These are phyloP conservation scores for Knoxdaviesia proteae DNA, from an alignment of 2,329 filamentous ascomycete genomes.

Conservation along the genomic window DNA sequence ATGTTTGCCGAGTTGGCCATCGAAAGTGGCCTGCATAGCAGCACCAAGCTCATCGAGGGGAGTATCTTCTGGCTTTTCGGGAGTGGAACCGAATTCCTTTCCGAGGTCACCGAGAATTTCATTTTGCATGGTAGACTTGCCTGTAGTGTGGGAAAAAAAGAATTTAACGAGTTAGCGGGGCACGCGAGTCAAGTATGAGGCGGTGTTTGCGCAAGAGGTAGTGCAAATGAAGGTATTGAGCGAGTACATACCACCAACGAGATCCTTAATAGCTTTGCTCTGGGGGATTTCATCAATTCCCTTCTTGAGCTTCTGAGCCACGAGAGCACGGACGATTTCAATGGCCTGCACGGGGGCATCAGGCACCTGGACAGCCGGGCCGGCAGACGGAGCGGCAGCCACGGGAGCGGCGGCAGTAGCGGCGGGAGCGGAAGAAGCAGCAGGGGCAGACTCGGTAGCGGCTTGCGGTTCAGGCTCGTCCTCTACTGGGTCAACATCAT, in stretches of 20 bases:
- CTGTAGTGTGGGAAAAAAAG: conserved; percentile 21
- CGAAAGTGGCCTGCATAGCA: conserved; percentile 95
- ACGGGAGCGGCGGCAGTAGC: conserved; percentile 33
- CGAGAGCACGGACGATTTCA: conserved; percentile 71
- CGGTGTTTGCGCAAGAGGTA: background rate
- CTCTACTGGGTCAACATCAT: conserved; percentile 86
- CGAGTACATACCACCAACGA: conserved; percentile 69
- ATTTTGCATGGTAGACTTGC: conserved; percentile 96
- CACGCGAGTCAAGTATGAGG: conserved; percentile 1
- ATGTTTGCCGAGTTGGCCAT: conserved; percentile 93
- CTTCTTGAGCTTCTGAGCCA: conserved; percentile 98
- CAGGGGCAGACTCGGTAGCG: conserved; percentile 22
- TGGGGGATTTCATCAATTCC: conserved; percentile 69
- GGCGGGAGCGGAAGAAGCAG: conserved; percentile 31
- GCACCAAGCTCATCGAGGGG: conserved; percentile 89
- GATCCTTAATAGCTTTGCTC: conserved; percentile 93
- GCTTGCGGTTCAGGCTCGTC: conserved; percentile 57
- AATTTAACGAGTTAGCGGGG: background rate
- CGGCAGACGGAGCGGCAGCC: conserved; percentile 45
- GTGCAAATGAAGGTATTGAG: background rate
- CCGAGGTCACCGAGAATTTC: conserved; percentile 94
- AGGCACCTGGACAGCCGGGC: conserved; percentile 68
- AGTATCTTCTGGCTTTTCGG: conserved; percentile 95
- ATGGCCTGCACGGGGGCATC: conserved; percentile 76
- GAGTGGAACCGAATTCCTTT: conserved; percentile 95